phyloP scores from a whole-genome alignment of 805 yeast species.

The Sugiyamaella floridensis region DNA sequence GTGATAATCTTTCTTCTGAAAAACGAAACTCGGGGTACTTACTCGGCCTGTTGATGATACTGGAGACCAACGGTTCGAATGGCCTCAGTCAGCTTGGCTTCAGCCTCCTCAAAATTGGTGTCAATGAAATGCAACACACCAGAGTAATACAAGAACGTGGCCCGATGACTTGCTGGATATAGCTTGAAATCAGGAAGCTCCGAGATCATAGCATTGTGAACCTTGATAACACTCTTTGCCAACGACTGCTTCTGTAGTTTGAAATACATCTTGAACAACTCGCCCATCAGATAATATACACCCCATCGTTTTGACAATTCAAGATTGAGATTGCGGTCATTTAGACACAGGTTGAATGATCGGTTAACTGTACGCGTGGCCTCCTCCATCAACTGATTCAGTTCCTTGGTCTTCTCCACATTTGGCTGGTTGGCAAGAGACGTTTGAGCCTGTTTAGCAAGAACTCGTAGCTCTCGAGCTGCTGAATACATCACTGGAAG shows the following conservation, averaged over 20 bases:
- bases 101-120: slow-evolving; percentile 48
- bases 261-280: slow-evolving; percentile 64
- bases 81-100: slow-evolving; percentile 47
- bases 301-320: slow-evolving; percentile 49
- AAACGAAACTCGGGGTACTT: slow-evolving; percentile 12
- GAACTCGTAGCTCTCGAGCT: slow-evolving; percentile 24
- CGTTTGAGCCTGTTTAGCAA: slow-evolving; percentile 23
- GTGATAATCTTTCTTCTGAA: slow-evolving; percentile 20
- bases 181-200: slow-evolving; percentile 45
- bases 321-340: slow-evolving; percentile 59
- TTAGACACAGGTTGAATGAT: slow-evolving; percentile 68
- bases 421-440: not conserved
- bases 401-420: not conserved
- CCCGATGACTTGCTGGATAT: slow-evolving; percentile 46
- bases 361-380: slow-evolving; percentile 62
- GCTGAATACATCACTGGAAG: slow-evolving; percentile 25
- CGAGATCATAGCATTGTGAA: slow-evolving; percentile 44
- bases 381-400: slow-evolving; percentile 34
- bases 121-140: slow-evolving; percentile 63
- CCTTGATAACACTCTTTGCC: slow-evolving; percentile 69
- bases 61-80: slow-evolving; percentile 32
- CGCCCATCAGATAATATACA: slow-evolving; percentile 63
- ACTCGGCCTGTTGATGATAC: slow-evolving; percentile 13
- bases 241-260: slow-evolving; percentile 59
- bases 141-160: slow-evolving; percentile 60